Evolutionary conservation across 805 yeast genomes (phyloP), one percentile per base, ranked within the genome.

Genomic region (Candida sithepensis): DNA sequence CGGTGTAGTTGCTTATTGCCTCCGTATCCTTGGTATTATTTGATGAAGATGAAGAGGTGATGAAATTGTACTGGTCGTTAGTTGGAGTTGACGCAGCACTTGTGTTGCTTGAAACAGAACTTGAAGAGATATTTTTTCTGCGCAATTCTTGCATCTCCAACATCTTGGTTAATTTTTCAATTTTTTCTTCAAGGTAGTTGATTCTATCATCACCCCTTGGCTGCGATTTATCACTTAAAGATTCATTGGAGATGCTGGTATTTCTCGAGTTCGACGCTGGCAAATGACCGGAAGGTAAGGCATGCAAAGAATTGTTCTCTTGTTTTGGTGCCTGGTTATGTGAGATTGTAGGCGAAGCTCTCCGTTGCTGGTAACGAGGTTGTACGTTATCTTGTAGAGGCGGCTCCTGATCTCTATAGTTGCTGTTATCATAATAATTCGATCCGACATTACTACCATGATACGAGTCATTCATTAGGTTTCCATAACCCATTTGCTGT

Each of bases 161-260:
- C 40, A 59, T 56, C 28, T 39, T 39, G n/a, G 41, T 22, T 14
- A 65, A 51, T 28, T 55, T 54, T 34, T 61, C 61, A 19, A 65
- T 61, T 44, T 65, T 65, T 21, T 62, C 68, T 39, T 65, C 69
- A n/a, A 65, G 49, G n/a, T 46, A 48, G 42, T 55, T 56, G 32
- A 65, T 63, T 42, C 65, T 51, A 6, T 55, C 55, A 30, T 50
- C 53, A 14, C 33, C 41, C 23, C 9, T 39, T 3, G 16, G 4
- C 3, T 16, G 23, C 9, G 26, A 16, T 9, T 24, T 30, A 24
- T 58, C 61, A 3, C 32, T 23, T 12, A 46, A 46, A 3, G 34
- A 23, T 12, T 20, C 23, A 9, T 32, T 43, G 16, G 30, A 19
- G n/a, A 8, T 32, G 16, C 37, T 40, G 20, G 28, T 22, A 13